phyloP scores from a whole-genome alignment of 2,329 filamentous ascomycete species.

The Apiospora aurea region DNA sequence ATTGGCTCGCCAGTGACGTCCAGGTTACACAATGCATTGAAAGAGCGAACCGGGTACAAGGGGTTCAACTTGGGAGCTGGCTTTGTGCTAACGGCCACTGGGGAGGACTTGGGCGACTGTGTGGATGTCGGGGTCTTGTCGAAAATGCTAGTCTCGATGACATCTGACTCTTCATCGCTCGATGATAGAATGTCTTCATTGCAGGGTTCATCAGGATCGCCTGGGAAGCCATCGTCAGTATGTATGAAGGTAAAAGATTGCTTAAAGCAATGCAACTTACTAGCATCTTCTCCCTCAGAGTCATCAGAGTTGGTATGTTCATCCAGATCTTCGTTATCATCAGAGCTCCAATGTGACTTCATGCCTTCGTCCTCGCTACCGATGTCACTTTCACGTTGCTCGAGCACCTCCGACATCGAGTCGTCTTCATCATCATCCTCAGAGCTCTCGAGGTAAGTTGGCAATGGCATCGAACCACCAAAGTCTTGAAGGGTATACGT shows the following conservation, averaged over 20 bases:
- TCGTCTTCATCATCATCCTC: neutral
- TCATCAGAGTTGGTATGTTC: neutral
- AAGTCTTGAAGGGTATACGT: neutral
- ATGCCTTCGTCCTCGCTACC: neutral
- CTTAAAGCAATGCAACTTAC: neutral
- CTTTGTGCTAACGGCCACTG: neutral
- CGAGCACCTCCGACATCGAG: neutral
- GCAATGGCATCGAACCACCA: neutral
- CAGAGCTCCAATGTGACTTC: neutral
- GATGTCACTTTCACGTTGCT: neutral
- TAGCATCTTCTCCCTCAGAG: neutral
- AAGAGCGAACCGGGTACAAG: neutral
- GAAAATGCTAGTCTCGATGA: constrained; percentile 1
- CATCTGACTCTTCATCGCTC: neutral
- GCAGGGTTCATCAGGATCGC: neutral
- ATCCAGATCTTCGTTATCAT: neutral
- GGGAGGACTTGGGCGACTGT: neutral
- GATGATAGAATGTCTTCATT: neutral
- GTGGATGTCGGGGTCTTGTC: constrained; percentile 8
- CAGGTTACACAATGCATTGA: neutral
- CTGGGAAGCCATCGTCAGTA: neutral
- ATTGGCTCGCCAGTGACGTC: neutral
- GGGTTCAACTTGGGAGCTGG: neutral
- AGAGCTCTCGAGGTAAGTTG: neutral
- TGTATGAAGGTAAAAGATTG: neutral